Evolutionary conservation across 2,329 filamentous ascomycete species (phyloP), one percentile per base, ranked within the genome.

Genomic region (Chaetothyriales sp.): DNA sequence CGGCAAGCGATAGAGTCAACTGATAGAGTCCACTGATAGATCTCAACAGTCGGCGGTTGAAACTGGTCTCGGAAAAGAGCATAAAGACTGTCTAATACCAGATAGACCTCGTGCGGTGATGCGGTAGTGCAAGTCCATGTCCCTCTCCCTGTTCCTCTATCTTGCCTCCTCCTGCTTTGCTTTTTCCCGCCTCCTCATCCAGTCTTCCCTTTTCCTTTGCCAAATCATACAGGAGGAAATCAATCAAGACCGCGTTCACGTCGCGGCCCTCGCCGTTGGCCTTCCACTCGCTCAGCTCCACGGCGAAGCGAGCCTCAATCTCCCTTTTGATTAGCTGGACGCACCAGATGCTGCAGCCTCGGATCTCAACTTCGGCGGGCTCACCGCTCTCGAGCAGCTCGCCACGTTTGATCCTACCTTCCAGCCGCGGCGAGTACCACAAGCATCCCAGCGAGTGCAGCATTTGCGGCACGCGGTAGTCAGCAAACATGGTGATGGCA

Each of bases 381-480:
- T 81, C 78, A 0, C 88, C 89, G 48, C 79, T 79, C 51, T 83
- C 74, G 19, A 98, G 76, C 1, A 75, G 62, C 56, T 81, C 75
- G 49, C 78, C 75, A 25, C 74, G 72, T 28, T 77, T 75, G 60
- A 98, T 82, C 15, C 81, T 76, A 32, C 76, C 73, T 48, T 88
- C 81, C 44, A 98, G 70, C 0, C 81, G 76, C 0, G 92, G 92
- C 56, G 85, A 89, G 68, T 92, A 95, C 60, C 78, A 80, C 47
- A 98, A 70, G 52, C 88, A 90, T 18, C 86, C 85, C 44, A 96
- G 73, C 8, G 80, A 80, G 60, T 89, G 80, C 32, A 98, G 76
- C 59, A 95, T 92, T 69, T 98, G 92, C 12, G 93, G 93, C 49
- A 98, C 83, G 44, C 92, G 84, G 64, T 98, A 98, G 70, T 98